These are phyloP conservation scores for Didymella keratinophila DNA, from an alignment of 2,329 filamentous ascomycete genomes.

Conservation along the genomic window DNA sequence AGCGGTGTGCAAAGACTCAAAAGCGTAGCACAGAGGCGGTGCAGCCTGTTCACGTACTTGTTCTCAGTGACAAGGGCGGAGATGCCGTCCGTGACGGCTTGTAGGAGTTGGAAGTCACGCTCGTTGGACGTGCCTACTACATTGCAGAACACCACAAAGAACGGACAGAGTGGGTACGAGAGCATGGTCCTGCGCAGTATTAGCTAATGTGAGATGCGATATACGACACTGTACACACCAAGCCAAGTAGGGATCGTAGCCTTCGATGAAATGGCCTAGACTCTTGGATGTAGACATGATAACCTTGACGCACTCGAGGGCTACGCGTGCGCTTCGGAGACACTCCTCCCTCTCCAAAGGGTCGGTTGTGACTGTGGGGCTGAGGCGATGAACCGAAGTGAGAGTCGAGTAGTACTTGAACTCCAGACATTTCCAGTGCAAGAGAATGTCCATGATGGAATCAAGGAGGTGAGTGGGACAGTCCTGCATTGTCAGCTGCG, in stretches of 20 bases:
- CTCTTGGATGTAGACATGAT: conserved; percentile 36
- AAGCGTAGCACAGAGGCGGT: conserved; percentile 40
- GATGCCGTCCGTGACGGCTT: conserved; percentile 40
- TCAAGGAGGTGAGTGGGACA: conserved; percentile 29
- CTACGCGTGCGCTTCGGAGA: conserved; percentile 41
- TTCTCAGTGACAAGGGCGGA: conserved; percentile 41
- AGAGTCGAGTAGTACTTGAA: conserved; percentile 47
- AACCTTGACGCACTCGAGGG: conserved; percentile 39
- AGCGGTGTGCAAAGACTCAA: conserved; percentile 43
- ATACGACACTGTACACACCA: conserved; percentile 27
- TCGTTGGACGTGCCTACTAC: conserved; percentile 46
- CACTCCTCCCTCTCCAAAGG: conserved; percentile 42
- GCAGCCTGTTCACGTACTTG: conserved; percentile 40
- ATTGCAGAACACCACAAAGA: conserved; percentile 50
- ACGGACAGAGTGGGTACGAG: conserved; percentile 45
- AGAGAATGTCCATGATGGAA: conserved; percentile 31
- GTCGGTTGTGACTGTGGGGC: conserved; percentile 40
- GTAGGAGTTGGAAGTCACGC: conserved; percentile 41
- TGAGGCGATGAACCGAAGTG: conserved; percentile 43
- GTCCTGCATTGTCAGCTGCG: conserved; percentile 25
- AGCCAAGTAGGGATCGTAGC: conserved; percentile 41
- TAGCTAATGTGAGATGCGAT: conserved; percentile 6
- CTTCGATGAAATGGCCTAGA: conserved; percentile 41
- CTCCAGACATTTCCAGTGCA: conserved; percentile 45
- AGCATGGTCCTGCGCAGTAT: conserved; percentile 40